Evolutionary conservation across 352 stramenopile genomes (phyloP).

Genomic region (Pythium sp.): DNA sequence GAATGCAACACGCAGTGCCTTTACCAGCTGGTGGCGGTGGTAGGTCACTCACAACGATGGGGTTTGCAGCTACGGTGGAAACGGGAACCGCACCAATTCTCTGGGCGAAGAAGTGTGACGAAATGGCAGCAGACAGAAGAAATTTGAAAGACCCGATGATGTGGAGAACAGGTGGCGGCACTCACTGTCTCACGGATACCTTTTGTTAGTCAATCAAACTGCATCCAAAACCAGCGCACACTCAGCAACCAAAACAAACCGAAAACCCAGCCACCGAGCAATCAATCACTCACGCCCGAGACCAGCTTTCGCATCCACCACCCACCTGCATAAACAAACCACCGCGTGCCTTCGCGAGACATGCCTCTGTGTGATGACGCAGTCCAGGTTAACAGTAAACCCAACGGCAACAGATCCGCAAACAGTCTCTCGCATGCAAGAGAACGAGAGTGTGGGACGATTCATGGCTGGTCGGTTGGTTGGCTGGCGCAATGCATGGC

Average conservation of each 20-base stretch:
- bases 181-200: constrained; percentile 1
- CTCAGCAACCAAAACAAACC: not conserved
- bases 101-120: not conserved
- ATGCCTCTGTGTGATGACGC: not conserved
- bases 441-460: not conserved
- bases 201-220: not conserved
- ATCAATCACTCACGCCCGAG: not conserved
- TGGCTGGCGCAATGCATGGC: not conserved
- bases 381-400: not conserved
- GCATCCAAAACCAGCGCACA: not conserved
- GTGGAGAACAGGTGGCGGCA: not conserved
- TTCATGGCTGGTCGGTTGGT: not conserved
- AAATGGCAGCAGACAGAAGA: not conserved
- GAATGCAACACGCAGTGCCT: not conserved
- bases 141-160: not conserved
- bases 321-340: constrained; percentile 2
- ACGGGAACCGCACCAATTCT: not conserved
- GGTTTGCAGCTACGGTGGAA: not conserved
- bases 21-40: not conserved
- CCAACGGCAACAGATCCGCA: not conserved
- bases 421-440: constrained; percentile 3
- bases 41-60: not conserved
- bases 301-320: not conserved
- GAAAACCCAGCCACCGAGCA: not conserved
- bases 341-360: not conserved